A percentile compares a stretch with the other conserved stretches of the same genome.
phyloP scores from a whole-genome alignment of 2,329 filamentous ascomycete species.

The Paraphaeosphaeria sporulosa region DNA sequence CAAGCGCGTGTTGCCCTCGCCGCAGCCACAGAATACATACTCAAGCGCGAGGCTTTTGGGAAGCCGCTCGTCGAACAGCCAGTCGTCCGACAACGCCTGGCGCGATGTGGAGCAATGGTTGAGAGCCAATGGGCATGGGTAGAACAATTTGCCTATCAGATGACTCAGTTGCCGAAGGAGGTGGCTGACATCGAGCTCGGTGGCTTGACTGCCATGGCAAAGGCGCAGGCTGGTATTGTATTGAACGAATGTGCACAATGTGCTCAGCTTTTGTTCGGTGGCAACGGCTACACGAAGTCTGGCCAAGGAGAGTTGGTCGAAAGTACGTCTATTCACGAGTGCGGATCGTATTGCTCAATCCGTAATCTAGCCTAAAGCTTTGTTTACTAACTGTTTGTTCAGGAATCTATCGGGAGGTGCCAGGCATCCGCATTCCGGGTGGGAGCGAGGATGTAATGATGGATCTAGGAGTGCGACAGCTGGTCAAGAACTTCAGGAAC shows the following conservation, averaged over 20 bases:
- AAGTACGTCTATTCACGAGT: slow-evolving; percentile 31
- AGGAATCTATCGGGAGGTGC: slow-evolving; percentile 71
- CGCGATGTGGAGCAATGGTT: slow-evolving; percentile 65
- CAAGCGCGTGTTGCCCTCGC: slow-evolving; percentile 65
- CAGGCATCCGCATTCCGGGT: slow-evolving; percentile 67
- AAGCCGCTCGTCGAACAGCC: slow-evolving; percentile 65
- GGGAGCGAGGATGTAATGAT: slow-evolving; percentile 77
- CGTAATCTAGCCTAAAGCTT: neutral
- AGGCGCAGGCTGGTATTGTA: slow-evolving; percentile 76
- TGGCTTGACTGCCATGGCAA: slow-evolving; percentile 74
- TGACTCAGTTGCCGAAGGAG: slow-evolving; percentile 67
- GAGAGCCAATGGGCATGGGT: slow-evolving; percentile 77
- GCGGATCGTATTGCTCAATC: neutral
- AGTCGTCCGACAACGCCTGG: slow-evolving; percentile 66
- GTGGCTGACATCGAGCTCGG: slow-evolving; percentile 71
- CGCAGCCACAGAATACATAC: slow-evolving; percentile 61
- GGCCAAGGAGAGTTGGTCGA: slow-evolving; percentile 70
- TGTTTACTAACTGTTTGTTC: slow-evolving; percentile 18
- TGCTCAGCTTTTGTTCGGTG: slow-evolving; percentile 75
- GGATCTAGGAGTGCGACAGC: slow-evolving; percentile 72
- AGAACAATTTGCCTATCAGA: slow-evolving; percentile 73
- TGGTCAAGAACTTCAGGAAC: slow-evolving; percentile 72
- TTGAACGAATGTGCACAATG: slow-evolving; percentile 74
- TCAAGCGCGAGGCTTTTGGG: slow-evolving; percentile 65
- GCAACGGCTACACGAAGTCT: slow-evolving; percentile 73